Conservation (phyloP, 1,139 yeast species). For the Zygosaccharomyces sapae region DNA sequence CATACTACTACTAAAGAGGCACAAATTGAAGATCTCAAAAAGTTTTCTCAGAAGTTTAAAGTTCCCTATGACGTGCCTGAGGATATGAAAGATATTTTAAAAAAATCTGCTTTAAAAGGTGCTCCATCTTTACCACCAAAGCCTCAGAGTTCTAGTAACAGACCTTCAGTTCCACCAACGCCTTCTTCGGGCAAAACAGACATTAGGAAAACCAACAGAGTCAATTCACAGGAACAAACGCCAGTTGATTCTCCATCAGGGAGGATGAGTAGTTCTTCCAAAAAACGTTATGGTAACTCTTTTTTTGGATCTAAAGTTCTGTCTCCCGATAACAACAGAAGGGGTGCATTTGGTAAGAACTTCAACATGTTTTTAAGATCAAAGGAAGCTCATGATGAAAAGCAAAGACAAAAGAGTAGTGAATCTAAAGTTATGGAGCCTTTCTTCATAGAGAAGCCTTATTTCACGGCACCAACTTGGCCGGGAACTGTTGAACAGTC, state of each 20-base stretch:
- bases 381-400: constrained; percentile 37
- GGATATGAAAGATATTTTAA: constrained; percentile 65
- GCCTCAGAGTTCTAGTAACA: constrained; percentile 19
- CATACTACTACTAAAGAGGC: constrained; percentile 44
- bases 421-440: constrained; percentile 27
- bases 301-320: constrained; percentile 42
- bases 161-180: constrained; percentile 22
- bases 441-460: constrained; percentile 57
- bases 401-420: constrained; percentile 11
- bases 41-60: constrained; percentile 79
- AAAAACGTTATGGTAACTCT: constrained; percentile 27
- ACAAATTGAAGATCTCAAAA: constrained; percentile 74
- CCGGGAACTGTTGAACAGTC: constrained; percentile 53
- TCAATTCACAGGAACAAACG: constrained; percentile 16
- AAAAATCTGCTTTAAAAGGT: constrained; percentile 31
- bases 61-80: constrained; percentile 70
- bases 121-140: constrained; percentile 28
- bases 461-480: constrained; percentile 81
- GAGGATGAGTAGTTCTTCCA: constrained; percentile 24
- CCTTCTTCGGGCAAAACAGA: constrained; percentile 26
- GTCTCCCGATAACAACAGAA: constrained; percentile 38
- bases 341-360: constrained; percentile 40
- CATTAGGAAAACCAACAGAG: constrained; percentile 15
- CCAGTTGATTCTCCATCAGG: constrained; percentile 20
- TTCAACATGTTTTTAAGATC: constrained; percentile 56